These are phyloP conservation scores for Barnettozyma wickerhamii DNA, from an alignment of 805 yeast species.

Conservation along the genomic window DNA sequence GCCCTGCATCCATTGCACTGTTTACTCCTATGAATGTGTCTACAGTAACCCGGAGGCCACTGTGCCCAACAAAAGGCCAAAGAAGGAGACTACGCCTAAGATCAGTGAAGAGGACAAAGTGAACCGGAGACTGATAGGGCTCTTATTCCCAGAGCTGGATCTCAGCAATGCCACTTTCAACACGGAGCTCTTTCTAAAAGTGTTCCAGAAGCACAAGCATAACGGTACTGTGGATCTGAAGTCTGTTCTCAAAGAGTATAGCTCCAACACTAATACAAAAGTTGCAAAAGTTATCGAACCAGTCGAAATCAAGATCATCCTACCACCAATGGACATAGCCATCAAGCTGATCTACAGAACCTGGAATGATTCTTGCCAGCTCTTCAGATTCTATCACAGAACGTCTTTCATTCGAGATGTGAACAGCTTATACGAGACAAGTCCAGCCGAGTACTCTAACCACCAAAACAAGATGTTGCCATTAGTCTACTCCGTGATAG, in stretches of 20 bases:
- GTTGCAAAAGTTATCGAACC: slow-evolving; percentile 31
- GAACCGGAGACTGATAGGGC: slow-evolving; percentile 6
- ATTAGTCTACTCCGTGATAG: slow-evolving; percentile 76
- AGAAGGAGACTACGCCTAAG: slow-evolving; percentile 1
- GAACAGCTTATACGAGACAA: slow-evolving; percentile 71
- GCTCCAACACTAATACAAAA: slow-evolving; percentile 5
- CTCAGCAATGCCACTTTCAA: slow-evolving; percentile 13
- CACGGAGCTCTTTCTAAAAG: slow-evolving; percentile 13
- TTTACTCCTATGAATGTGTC: slow-evolving; percentile 78
- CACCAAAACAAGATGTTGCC: slow-evolving; percentile 80
- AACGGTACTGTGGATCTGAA: slow-evolving; percentile 19
- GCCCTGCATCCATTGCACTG: slow-evolving; percentile 86
- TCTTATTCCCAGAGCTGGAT: slow-evolving; percentile 20
- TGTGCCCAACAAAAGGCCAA: slow-evolving; percentile 10
- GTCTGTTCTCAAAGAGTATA: slow-evolving; percentile 15
- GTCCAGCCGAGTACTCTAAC: slow-evolving; percentile 70
- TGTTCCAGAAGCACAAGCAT: slow-evolving; percentile 16
- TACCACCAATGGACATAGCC: slow-evolving; percentile 78
- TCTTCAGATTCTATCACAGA: slow-evolving; percentile 82
- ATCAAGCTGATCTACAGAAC: slow-evolving; percentile 68
- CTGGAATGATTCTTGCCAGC: slow-evolving; percentile 82
- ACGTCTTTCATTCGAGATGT: slow-evolving; percentile 76
- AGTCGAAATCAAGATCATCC: slow-evolving; percentile 46
- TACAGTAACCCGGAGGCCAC: slow-evolving; percentile 66
- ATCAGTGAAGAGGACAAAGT: slow-evolving; percentile 2